Evolutionary conservation across 257 asterid genomes (phyloP), one percentile per base, ranked within the genome.

Genomic region (Phtheirospermum japonicum): DNA sequence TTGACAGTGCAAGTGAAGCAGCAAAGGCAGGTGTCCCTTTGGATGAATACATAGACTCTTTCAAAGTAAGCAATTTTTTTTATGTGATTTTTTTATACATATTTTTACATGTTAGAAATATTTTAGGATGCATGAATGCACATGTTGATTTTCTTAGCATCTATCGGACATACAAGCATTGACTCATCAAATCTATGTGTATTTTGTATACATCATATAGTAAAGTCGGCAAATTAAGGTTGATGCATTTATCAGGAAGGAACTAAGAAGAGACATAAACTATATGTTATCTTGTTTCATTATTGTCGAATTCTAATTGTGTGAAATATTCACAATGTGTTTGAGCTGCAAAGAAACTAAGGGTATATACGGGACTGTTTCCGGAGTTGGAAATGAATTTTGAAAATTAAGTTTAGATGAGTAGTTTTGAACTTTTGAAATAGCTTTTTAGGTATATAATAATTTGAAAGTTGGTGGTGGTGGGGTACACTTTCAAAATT

Each of bases 11-110:
- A 50, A 87, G 82, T 75, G 95, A 82, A 80, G 95, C 95, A 59
- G 86, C 93, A 48, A 84, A 82, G 79, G 93, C 88, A 57, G 95
- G 95, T 42, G 79, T 87, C 49, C 93, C 93, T 58, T 75, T 87
- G 88, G 88, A 72, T 73, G 84, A 70, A 40, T 84, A 62, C 39
- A 72, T 61, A 63, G 85, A 76, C 60, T 50, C 64, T 46, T 78
- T 67, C 64, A 79, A 72, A 61, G 95, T 84, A 63, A 59, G 80
- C 70, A 64, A 55, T 16, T 49, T 46, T 36, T n/a, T n/a, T 46
- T 36, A 1, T 50, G 32, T 43, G 50, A 10, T 51, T 36, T 13
- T 43, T 23, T 23, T 13, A 1, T 33, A 17, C 34, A 54, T 37
- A 19, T 45, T 62, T 55, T 32, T 56, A 43, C 57, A 32, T 9